Percentiles rank a stretch among this genome's conserved stretches.
phyloP scores from a whole-genome alignment of 2,329 filamentous ascomycete species.

The Fusarium nygamai region DNA sequence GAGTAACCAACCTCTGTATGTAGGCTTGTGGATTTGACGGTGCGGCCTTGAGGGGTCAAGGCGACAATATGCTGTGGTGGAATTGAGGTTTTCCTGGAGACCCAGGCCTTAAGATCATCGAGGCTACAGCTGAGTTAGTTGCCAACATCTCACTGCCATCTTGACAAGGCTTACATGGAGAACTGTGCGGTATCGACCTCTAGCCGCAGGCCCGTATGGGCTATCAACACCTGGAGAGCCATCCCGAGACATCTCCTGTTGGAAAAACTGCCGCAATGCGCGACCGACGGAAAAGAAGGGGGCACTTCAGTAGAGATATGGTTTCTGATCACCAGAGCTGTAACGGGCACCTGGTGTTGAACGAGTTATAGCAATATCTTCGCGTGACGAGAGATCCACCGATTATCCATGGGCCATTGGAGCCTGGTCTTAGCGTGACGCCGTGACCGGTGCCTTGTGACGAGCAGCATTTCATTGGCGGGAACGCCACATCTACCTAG shows the following conservation, averaged over 20 bases:
- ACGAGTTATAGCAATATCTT: slow-evolving; percentile 31
- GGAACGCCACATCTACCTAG: slow-evolving; percentile 22
- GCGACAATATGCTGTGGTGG: slow-evolving; percentile 83
- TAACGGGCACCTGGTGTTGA: slow-evolving; percentile 15
- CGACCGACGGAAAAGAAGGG: slow-evolving; percentile 30
- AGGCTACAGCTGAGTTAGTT: slow-evolving; percentile 61
- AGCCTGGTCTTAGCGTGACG: slow-evolving; percentile 46
- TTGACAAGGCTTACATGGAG: slow-evolving; percentile 64
- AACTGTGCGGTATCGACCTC: slow-evolving; percentile 80
- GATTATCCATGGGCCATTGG: slow-evolving; percentile 32
- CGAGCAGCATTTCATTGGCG: slow-evolving; percentile 34
- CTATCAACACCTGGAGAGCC: slow-evolving; percentile 90
- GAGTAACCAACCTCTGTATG: slow-evolving; percentile 72
- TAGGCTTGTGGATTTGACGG: slow-evolving; percentile 82
- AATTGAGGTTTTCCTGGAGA: slow-evolving; percentile 78
- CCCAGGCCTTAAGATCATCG: slow-evolving; percentile 86
- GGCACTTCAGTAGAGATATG: slow-evolving; percentile 23
- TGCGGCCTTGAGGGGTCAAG: slow-evolving; percentile 85
- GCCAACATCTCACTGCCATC: not conserved
- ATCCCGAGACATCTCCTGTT: slow-evolving; percentile 70
- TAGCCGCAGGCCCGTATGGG: slow-evolving; percentile 90
- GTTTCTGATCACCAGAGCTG: slow-evolving; percentile 17
- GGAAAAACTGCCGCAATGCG: slow-evolving; percentile 43
- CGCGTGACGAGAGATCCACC: slow-evolving; percentile 41
- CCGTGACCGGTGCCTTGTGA: slow-evolving; percentile 49